Evolutionary conservation across 768 basidiomycete genomes (phyloP), one percentile per base, ranked within the genome.

Genomic region (Pleurotus djamor): DNA sequence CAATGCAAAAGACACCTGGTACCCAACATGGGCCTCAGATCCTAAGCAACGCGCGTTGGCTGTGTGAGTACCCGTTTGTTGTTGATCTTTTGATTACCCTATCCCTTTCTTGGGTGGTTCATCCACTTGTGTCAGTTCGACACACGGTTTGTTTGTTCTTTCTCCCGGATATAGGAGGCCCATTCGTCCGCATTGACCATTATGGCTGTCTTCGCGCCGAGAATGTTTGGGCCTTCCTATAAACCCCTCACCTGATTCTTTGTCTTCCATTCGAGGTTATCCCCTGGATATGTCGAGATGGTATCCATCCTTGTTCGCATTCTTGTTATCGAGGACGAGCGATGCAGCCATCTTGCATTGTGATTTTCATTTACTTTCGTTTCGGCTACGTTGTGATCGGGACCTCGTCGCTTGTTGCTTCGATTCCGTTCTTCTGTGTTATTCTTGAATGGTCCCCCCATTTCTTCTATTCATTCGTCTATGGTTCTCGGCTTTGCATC

Each of bases 11-110:
- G 68, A 68, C 2, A 77, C 80, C 52, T 95, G 93, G 93, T 82
- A 80, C 63, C 77, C 82, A 54, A 89, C 88, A 7, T 94, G 93
- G 93, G 86, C 90, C 2, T 69, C 77, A 5, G 80, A 77, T 52
- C 76, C 83, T 8, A 79, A 83, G 59, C 79, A 84, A 52, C 78
- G 88, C 34, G 86, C 88, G 1, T 82, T 94, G 74, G 80, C 88
- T 45, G 81, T 94, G 86, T 89, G 68, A 54, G 85, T 75, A 2
- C 21, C 41, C 59, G 8, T 7, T 16, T 28, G 12, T 48, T 48
- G n/a, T 37, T 41, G 28, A 34, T 48, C 43, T 52, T 16, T 36
- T 41, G 45, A 12, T 44, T 55, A 32, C 17, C 56, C 12, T 44
- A 2, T 10, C 49, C 21, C 38, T 14, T 14, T 13, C 59, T 59